A percentile compares a stretch with the other conserved stretches of the same genome.
Conservation (phyloP, 208 protist genomes). For the Trypanosoma boissoni region DNA sequence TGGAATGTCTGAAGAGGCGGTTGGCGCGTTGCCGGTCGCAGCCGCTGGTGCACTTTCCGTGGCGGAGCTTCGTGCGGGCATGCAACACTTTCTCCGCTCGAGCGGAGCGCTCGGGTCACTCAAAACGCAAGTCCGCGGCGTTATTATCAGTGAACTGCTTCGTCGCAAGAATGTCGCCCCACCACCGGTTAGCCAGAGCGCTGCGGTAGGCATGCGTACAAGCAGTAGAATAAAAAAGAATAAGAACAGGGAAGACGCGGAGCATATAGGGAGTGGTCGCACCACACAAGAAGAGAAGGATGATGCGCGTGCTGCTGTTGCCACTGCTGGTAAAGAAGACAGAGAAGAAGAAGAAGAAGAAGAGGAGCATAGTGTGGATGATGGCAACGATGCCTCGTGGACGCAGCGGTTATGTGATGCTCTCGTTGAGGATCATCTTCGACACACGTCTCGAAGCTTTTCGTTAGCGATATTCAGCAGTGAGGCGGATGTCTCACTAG, state of each 20-base stretch:
- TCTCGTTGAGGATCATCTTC: constrained; percentile 82
- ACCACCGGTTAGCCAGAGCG: too few species aligned
- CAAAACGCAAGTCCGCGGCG: constrained; percentile 82
- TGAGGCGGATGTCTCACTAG: constrained; percentile 54
- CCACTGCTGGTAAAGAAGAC: too few species aligned
- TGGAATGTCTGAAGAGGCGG: not conserved
- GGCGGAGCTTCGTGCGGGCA: constrained; percentile 65
- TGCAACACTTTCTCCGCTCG: constrained; percentile 70
- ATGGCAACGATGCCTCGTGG: constrained; percentile 32
- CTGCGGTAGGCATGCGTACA: constrained; percentile 20
- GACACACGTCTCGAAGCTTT: constrained; percentile 60
- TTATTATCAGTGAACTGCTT: constrained; percentile 72
- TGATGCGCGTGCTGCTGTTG: too few species aligned
- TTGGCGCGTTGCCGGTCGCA: not conserved
- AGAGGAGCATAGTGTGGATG: constrained; percentile 8
- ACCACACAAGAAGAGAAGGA: too few species aligned
- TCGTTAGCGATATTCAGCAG: constrained; percentile 79
- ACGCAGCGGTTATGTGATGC: constrained; percentile 55
- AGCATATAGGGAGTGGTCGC: not conserved
- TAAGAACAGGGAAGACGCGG: not conserved
- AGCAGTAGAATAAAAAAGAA: not conserved
- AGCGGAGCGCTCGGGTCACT: constrained; percentile 71
- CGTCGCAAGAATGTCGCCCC: constrained; percentile 30
- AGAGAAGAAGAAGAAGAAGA: not conserved
- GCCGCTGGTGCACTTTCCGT: constrained; percentile 20